These are phyloP conservation scores for Gymnopilus dilepis DNA, from an alignment of 768 basidiomycete genomes.

Conservation along the genomic window DNA sequence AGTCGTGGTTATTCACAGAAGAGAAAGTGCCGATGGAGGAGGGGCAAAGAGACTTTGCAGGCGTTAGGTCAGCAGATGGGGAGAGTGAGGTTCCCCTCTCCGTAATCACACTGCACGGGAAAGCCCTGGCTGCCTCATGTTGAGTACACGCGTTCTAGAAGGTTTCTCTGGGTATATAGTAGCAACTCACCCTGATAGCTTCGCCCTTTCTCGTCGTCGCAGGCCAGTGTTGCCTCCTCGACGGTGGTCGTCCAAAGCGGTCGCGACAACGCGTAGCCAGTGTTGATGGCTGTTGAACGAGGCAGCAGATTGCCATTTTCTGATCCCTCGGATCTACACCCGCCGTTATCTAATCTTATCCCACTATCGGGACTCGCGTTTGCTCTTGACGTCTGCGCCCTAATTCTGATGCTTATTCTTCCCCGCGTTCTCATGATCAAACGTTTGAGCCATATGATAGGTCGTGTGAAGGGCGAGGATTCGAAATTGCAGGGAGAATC, in stretches of 20 bases:
- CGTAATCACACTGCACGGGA: slow-evolving; percentile 42
- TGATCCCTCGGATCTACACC: slow-evolving; percentile 31
- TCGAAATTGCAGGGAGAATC: slow-evolving; percentile 4
- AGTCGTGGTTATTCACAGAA: slow-evolving; percentile 18
- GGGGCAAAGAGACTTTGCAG: slow-evolving; percentile 17
- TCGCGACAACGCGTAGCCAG: slow-evolving; percentile 20
- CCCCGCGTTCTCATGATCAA: slow-evolving; percentile 2
- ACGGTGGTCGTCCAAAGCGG: slow-evolving; percentile 15
- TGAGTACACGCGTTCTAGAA: slow-evolving; percentile 53
- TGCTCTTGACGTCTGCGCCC: slow-evolving; percentile 5
- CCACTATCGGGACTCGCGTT: slow-evolving; percentile 4
- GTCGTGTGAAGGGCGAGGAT: neutral
- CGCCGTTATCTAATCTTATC: slow-evolving; percentile 31
- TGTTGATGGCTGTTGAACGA: slow-evolving; percentile 32
- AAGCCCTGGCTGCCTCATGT: slow-evolving; percentile 62
- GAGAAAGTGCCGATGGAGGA: slow-evolving; percentile 24
- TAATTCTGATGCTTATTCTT: slow-evolving; percentile 3
- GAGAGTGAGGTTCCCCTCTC: slow-evolving; percentile 30
- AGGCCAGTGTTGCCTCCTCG: slow-evolving; percentile 15
- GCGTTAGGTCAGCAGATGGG: slow-evolving; percentile 28
- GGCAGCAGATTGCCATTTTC: slow-evolving; percentile 30
- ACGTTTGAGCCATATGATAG: neutral
- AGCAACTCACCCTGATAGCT: slow-evolving; percentile 32
- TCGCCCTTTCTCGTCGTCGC: slow-evolving; percentile 23
- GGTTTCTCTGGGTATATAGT: slow-evolving; percentile 26